Conservation (phyloP, 2,329 filamentous ascomycete species). For the Xylariaceae sp. region DNA sequence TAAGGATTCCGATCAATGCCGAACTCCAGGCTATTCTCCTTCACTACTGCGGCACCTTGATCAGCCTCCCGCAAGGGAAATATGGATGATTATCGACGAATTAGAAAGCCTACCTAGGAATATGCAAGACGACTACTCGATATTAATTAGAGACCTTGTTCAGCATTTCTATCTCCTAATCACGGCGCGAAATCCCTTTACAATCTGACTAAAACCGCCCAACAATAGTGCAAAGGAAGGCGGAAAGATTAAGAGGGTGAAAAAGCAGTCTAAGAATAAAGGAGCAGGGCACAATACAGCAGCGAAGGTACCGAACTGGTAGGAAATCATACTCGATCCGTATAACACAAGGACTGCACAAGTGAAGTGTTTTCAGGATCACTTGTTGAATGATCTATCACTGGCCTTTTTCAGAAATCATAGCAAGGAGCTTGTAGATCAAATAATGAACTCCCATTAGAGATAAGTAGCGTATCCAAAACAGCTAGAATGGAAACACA, state of each 20-base stretch:
- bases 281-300: too few species aligned
- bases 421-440: neutral
- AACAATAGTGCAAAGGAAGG: neutral
- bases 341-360: neutral
- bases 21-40: constrained; percentile 20
- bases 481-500: neutral
- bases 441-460: neutral
- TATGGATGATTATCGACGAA: constrained; percentile 20
- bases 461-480: neutral
- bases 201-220: neutral
- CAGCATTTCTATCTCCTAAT: constrained; percentile 23
- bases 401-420: neutral
- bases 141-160: constrained; percentile 17
- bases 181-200: neutral
- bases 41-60: constrained; percentile 10
- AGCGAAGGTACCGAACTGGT: neutral
- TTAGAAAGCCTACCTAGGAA: constrained; percentile 8
- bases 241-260: neutral
- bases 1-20: constrained; percentile 10
- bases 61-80: neutral
- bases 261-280: neutral
- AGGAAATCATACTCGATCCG: constrained; percentile 3
- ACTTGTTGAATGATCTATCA: neutral
- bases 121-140: constrained; percentile 8
- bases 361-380: constrained; percentile 14